Base-by-base conservation (phyloP, 2,329 filamentous ascomycete species). In the Davidsoniella australis region DNA sequence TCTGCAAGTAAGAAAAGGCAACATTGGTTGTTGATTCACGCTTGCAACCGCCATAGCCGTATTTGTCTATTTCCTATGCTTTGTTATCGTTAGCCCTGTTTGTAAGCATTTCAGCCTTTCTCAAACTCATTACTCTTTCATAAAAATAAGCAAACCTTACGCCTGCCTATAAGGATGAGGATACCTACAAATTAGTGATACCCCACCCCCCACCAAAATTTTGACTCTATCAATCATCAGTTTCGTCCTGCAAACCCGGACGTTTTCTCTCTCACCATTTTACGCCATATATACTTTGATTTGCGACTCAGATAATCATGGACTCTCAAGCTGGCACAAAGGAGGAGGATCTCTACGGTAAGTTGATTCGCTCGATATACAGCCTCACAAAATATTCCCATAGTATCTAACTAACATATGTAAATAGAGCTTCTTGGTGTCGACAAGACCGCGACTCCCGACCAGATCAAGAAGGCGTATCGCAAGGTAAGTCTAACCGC, bases 401-500 rank as follows among this genome's bases (percentile, higher is more conserved):
- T 23, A 40, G 46, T 17, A 48, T 41, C 44, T 52, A 39, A 45
- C 42, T 42, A 50, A 45, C 39, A 26, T 44, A 33, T 12, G 56
- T 37, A 37, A 49, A 40, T 60, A 94, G 88, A 81, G 68, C 72
- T 94, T 58, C 78, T 96, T 54, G 82, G 78, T 53, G 75, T 96
- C 58, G 70, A 80, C 47, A 82, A 73, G 62, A 68, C 68, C 54
- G 84, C 88, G 47, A 79, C 72, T 54, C 80, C 82, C 59, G 76
- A 82, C 50, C 84, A 94, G 59, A 83, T 96, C 66, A 93, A 91
- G 65, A 94, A 94, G 67, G 88, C 88, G 54, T 95, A 95, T 68
- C 83, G 89, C 68, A 95, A 94, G 76, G 88, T 88, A 58, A 58
- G 67, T 61, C 47, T n/a, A 49, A 50, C 8, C 20, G 18, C 23